A percentile compares a stretch with the other conserved stretches of the same genome.
Conservation (phyloP, 2,329 filamentous ascomycete genomes). For the Phialocephala sp. region DNA sequence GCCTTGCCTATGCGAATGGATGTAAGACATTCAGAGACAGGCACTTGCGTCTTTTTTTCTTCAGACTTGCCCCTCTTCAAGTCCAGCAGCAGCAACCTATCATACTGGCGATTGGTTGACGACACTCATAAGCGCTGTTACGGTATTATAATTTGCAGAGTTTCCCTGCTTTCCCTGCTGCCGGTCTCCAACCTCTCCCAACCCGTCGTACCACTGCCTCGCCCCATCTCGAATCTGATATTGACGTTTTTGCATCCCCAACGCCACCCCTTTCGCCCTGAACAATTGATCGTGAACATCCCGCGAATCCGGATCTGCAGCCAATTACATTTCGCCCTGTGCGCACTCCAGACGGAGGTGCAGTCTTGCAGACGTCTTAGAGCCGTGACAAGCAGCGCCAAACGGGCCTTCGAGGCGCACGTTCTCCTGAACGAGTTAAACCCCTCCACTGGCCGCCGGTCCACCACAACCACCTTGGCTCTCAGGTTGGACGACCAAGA, state of each 20-base stretch:
- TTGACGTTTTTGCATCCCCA: background rate
- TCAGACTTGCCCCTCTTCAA: background rate
- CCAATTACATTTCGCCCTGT: background rate
- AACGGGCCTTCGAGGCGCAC: constrained; percentile 3
- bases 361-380: background rate
- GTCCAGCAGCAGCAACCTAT: too few relatives aligned
- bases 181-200: background rate
- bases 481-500: background rate
- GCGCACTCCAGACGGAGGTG: background rate
- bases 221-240: constrained; percentile 9
- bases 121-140: constrained; percentile 3
- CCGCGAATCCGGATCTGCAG: background rate
- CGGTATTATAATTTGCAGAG: background rate
- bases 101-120: background rate
- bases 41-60: constrained; percentile 6
- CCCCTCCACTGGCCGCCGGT: constrained; percentile 8
- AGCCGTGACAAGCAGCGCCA: background rate
- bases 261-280: background rate
- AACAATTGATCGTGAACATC: background rate
- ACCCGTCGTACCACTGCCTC: background rate
- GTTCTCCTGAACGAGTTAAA: constrained; percentile 21
- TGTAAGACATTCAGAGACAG: constrained; percentile 13
- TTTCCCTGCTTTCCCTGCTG: background rate
- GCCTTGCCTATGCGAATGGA: constrained; percentile 9
- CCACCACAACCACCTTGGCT: background rate